Conservation (phyloP, 768 basidiomycete genomes). For the Phylloporus scabripes region DNA sequence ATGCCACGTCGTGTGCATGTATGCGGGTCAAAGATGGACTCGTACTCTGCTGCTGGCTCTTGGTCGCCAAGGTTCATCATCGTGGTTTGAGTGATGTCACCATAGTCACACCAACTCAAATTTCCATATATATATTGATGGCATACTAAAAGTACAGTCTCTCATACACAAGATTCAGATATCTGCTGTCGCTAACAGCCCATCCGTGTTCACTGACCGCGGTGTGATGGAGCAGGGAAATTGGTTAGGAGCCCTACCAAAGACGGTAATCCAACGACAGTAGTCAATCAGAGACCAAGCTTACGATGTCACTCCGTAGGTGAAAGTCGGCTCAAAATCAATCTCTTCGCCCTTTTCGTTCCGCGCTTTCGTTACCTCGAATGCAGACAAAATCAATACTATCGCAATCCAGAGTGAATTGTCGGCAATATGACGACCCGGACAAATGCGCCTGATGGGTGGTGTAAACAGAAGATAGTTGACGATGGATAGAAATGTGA, state of each 20-base stretch:
- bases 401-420: background rate
- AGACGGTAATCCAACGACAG: background rate
- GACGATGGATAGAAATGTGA: background rate
- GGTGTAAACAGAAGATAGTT: background rate
- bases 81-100: background rate
- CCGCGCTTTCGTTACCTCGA: background rate
- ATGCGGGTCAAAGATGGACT: conserved; percentile 50
- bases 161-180: background rate
- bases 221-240: background rate
- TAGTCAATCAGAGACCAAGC: background rate
- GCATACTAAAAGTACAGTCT: no score
- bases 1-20: conserved; percentile 68
- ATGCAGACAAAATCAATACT: background rate
- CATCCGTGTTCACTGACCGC: background rate
- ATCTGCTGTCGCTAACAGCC: background rate
- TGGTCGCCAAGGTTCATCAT: background rate
- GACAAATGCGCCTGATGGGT: background rate
- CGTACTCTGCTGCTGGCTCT: background rate
- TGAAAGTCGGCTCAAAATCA: background rate
- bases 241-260: background rate
- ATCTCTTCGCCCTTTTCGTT: background rate
- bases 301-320: background rate
- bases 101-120: no score
- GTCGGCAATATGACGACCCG: background rate
- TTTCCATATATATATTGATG: no score